phyloP scores from a whole-genome alignment of 768 basidiomycete genomes.

The Coprinopsis cinerea region DNA sequence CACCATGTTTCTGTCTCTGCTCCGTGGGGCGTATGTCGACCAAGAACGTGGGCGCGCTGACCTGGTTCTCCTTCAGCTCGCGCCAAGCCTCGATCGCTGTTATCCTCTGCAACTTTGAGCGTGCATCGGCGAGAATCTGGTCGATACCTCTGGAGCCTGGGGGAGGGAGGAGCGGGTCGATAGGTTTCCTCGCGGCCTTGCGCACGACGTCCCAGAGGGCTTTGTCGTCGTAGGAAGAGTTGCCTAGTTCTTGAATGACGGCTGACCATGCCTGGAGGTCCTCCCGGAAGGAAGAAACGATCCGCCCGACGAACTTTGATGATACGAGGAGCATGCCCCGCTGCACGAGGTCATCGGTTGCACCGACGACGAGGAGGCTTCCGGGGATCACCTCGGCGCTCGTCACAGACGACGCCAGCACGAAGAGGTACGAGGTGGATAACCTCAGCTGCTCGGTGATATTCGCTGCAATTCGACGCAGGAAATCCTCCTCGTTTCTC shows the following conservation, averaged over 20 bases:
- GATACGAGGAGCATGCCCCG: constrained; percentile 59
- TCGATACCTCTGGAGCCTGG: constrained; percentile 58
- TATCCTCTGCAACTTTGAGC: constrained; percentile 60
- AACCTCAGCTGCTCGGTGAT: constrained; percentile 38
- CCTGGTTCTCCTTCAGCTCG: constrained; percentile 45
- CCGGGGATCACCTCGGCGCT: constrained; percentile 25
- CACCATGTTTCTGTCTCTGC: constrained; percentile 52
- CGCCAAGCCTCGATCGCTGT: constrained; percentile 53
- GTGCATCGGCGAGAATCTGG: constrained; percentile 49
- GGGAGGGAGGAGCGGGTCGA: constrained; percentile 59
- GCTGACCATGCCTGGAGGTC: constrained; percentile 32
- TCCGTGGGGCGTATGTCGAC: constrained; percentile 71
- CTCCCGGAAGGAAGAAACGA: constrained; percentile 11
- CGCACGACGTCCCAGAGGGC: constrained; percentile 68
- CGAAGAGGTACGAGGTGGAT: constrained; percentile 40
- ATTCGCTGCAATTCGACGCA: constrained; percentile 46
- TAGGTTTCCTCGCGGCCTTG: constrained; percentile 52
- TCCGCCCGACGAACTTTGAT: constrained; percentile 67
- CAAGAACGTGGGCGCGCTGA: constrained; percentile 59
- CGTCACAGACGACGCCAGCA: constrained; percentile 43
- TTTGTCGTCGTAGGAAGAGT: constrained; percentile 52
- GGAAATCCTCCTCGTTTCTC: constrained; percentile 41
- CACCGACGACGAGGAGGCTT: constrained; percentile 53
- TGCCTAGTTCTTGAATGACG: constrained; percentile 48
- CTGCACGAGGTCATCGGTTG: constrained; percentile 51